Conservation (phyloP, 2,329 filamentous ascomycete species). For the Talaromyces sp. region DNA sequence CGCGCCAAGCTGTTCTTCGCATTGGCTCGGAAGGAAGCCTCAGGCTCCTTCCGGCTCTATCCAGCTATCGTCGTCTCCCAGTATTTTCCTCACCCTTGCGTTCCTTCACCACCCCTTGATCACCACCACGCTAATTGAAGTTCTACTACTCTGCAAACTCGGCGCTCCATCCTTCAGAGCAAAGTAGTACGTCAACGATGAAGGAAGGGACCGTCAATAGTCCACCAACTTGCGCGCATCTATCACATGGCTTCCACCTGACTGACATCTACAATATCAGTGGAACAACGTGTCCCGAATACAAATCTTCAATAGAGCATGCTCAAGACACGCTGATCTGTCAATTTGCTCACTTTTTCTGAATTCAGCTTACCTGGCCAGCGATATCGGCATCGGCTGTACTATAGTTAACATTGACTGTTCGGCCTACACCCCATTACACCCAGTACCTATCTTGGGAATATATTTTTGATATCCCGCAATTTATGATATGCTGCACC, state of each 20-base stretch:
- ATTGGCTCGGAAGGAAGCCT: background rate
- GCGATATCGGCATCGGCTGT: background rate
- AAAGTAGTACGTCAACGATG: background rate
- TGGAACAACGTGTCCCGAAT: background rate
- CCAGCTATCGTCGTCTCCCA: background rate
- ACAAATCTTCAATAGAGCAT: background rate
- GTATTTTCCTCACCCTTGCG: constrained; percentile 7
- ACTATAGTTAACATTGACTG: background rate
- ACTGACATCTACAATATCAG: background rate
- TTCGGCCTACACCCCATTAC: background rate
- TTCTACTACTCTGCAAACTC: background rate
- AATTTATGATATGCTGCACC: background rate
- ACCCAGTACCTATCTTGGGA: background rate
- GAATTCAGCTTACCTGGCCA: no score
- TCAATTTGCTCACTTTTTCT: background rate
- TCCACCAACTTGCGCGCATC: constrained; percentile 21
- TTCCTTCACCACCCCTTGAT: background rate
- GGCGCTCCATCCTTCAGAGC: no score
- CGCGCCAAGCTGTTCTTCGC: background rate
- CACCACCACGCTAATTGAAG: background rate
- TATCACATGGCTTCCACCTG: constrained; percentile 6
- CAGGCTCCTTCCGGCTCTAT: background rate
- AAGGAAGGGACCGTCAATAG: constrained; percentile 13
- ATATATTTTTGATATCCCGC: background rate
- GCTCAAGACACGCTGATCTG: background rate